These are phyloP conservation scores for Moniliophthora roreri DNA, from an alignment of 1,284 basidiomycete genomes.

Conservation along the genomic window DNA sequence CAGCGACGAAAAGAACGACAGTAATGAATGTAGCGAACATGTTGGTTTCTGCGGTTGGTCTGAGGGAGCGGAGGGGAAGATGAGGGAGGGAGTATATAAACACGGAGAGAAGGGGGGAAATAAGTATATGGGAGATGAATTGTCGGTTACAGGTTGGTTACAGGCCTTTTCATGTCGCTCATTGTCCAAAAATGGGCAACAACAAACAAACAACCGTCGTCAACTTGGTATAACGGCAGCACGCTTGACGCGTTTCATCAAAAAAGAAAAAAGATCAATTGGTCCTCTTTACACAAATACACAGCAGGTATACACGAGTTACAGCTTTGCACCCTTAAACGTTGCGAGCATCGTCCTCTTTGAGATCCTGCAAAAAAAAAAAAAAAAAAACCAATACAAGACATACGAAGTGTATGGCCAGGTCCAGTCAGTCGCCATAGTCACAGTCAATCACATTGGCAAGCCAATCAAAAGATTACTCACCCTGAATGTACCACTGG, in stretches of 20 bases:
- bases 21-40: constrained; percentile 81
- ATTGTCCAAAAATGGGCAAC: neutral
- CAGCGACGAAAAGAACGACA: constrained; percentile 60
- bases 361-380: constrained; percentile 53
- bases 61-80: constrained; percentile 26
- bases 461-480: constrained; percentile 28
- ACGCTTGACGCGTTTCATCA: neutral
- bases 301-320: constrained; percentile 14
- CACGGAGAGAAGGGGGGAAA: constrained; percentile 22
- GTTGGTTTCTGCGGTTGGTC: constrained; percentile 25
- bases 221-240: neutral
- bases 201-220: constrained; percentile 1
- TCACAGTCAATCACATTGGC: constrained; percentile 24
- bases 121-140: constrained; percentile 8
- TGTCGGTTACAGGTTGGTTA: no score
- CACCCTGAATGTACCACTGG: constrained; percentile 76
- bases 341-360: constrained; percentile 74
- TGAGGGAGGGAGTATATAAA: constrained; percentile 26
- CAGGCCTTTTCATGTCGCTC: neutral
- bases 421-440: constrained; percentile 30
- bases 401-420: constrained; percentile 1
- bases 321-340: constrained; percentile 64
- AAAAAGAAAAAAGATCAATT: neutral
- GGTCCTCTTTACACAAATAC: no score
- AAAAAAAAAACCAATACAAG: constrained; percentile 12